Evolutionary conservation across 257 asterid genomes (phyloP).

Genomic region (Apocynum venetum): DNA sequence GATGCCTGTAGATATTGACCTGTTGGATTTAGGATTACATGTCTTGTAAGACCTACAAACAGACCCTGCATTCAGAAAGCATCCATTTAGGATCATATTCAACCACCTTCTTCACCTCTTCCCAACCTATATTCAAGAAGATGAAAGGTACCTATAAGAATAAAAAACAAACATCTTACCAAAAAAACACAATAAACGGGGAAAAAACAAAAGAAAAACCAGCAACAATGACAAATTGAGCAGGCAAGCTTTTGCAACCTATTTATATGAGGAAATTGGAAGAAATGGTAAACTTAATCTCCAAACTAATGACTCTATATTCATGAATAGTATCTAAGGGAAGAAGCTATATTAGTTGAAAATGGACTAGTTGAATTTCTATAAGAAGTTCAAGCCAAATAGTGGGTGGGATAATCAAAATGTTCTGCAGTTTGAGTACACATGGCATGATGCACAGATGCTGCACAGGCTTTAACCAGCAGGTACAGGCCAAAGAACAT

Average conservation of each 20-base stretch:
- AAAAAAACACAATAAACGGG: not conserved
- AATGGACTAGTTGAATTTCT: not conserved
- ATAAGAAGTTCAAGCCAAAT: not conserved
- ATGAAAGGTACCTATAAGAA: slow-evolving; percentile 1
- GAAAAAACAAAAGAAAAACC: not conserved
- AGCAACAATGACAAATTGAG: not conserved
- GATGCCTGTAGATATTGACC: slow-evolving; percentile 21
- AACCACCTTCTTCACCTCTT: slow-evolving; percentile 20
- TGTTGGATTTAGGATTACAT: slow-evolving; percentile 25
- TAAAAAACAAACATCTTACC: not conserved
- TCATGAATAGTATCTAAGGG: not conserved
- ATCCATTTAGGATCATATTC: slow-evolving; percentile 53
- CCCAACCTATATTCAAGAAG: not conserved
- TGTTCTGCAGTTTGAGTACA: not conserved
- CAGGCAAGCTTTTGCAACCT: not conserved
- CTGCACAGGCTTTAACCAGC: not conserved
- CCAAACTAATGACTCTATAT: not conserved
- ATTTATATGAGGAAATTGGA: not conserved
- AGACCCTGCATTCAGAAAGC: slow-evolving; percentile 37
- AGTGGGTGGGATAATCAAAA: not conserved
- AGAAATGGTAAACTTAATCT: not conserved
- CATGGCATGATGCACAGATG: not conserved
- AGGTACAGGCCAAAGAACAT: not conserved
- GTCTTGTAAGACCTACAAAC: slow-evolving; percentile 28
- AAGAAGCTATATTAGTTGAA: not conserved